Evolutionary conservation across 352 stramenopile species (phyloP).

Genomic region (Nothophytophthora sp.): DNA sequence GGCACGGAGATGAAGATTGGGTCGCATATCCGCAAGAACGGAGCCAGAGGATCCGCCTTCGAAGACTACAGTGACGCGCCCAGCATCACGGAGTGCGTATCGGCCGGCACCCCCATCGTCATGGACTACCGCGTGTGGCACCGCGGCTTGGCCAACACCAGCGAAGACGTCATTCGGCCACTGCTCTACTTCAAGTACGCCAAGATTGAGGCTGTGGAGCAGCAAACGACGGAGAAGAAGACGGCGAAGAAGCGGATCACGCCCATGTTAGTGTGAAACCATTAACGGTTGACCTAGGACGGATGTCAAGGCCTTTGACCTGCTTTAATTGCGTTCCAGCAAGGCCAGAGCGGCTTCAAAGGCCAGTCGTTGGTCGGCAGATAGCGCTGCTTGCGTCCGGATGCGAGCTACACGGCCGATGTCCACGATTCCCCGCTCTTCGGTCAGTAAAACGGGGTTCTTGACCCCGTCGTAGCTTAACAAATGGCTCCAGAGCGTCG

Average conservation of each 20-base stretch:
- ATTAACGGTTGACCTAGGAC: too few species aligned
- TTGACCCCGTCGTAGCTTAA: constrained; percentile 42
- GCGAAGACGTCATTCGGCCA: constrained; percentile 39
- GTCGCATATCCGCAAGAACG: constrained; percentile 54
- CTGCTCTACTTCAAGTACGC: constrained; percentile 80
- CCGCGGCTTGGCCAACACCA: constrained; percentile 57
- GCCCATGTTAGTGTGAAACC: constrained; percentile 24
- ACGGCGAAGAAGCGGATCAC: constrained; percentile 45
- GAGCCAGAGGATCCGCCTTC: constrained; percentile 37
- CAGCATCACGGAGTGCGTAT: constrained; percentile 54
- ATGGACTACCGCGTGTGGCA: constrained; percentile 88
- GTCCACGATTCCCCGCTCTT: constrained; percentile 3
- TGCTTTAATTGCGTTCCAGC: constrained; percentile 13
- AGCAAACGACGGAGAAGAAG: constrained; percentile 18
- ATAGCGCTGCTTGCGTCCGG: constrained; percentile 31
- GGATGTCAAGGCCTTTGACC: constrained; percentile 12
- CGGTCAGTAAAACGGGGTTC: constrained; percentile 1
- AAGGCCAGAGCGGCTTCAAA: constrained; percentile 29
- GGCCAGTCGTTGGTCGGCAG: constrained; percentile 17
- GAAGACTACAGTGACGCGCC: constrained; percentile 47
- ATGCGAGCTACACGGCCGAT: constrained; percentile 18
- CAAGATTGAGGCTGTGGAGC: constrained; percentile 1
- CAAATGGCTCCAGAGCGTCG: constrained; percentile 51
- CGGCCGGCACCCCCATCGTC: constrained; percentile 54
- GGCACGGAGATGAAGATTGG: constrained; percentile 71